phyloP scores from a whole-genome alignment of 441 rosid species.

The Erodium trifolium region DNA sequence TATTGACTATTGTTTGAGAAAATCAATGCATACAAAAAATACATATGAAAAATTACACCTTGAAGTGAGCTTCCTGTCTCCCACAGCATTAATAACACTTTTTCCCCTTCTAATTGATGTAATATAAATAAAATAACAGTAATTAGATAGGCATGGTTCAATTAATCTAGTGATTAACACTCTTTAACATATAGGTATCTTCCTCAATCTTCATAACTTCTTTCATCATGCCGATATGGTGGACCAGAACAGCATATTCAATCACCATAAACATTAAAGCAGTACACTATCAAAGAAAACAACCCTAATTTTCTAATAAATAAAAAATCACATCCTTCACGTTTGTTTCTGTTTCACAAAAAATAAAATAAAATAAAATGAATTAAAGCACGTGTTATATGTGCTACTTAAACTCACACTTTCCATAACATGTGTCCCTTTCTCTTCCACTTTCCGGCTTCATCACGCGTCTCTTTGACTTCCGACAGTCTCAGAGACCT shows the following conservation, averaged over 20 bases:
- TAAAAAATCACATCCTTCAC: not conserved
- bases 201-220: too few relatives aligned
- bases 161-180: not conserved
- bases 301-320: not conserved
- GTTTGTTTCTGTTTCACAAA: too few relatives aligned
- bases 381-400: too few relatives aligned
- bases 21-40: too few relatives aligned
- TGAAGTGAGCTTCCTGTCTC: not conserved
- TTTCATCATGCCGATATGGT: not conserved
- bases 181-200: not conserved
- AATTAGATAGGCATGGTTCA: not conserved
- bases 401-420: too few relatives aligned
- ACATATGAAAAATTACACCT: not conserved
- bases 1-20: too few relatives aligned
- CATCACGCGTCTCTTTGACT: too few relatives aligned
- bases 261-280: not conserved
- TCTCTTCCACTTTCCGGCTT: too few relatives aligned
- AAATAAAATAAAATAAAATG: too few relatives aligned
- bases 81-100: not conserved
- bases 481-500: too few relatives aligned
- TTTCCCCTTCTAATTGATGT: not conserved
- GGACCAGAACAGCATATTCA: not conserved
- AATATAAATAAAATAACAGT: too few relatives aligned
- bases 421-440: too few relatives aligned
- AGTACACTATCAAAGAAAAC: not conserved